phyloP scores from a whole-genome alignment of 257 asterid species.

The Euphrasia confusa region DNA sequence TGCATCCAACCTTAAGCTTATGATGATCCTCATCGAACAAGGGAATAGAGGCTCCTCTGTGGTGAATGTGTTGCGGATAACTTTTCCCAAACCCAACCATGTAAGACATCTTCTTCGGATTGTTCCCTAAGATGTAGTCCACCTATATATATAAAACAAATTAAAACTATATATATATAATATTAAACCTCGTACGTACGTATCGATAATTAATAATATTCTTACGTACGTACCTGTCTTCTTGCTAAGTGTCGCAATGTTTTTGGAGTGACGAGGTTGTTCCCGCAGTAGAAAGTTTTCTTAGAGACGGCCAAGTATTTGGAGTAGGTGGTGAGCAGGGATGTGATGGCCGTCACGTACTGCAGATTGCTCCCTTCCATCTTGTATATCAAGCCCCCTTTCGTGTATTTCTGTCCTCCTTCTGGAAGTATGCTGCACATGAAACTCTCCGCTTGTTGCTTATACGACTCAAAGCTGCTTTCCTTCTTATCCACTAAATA shows the following conservation, averaged over 20 bases:
- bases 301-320: conserved; percentile 59
- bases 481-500: conserved; percentile 37
- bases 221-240: conserved; percentile 57
- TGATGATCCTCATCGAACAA: background rate
- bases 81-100: conserved; percentile 77
- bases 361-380: conserved; percentile 61
- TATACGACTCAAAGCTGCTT: conserved; percentile 17
- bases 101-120: conserved; percentile 75
- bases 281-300: conserved; percentile 50
- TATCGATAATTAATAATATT: background rate
- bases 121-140: conserved; percentile 73
- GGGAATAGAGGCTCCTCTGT: conserved; percentile 58
- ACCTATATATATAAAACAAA: conserved; percentile 39
- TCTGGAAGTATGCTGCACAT: conserved; percentile 42
- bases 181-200: too few species aligned
- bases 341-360: conserved; percentile 65
- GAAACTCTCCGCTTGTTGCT: conserved; percentile 56
- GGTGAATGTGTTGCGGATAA: conserved; percentile 68
- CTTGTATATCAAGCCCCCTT: conserved; percentile 44
- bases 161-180: too few species aligned
- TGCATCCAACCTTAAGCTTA: conserved; percentile 68
- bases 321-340: conserved; percentile 72
- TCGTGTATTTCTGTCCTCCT: background rate
- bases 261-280: conserved; percentile 26
- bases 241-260: conserved; percentile 45